Base-by-base conservation (phyloP, 2,329 filamentous ascomycete species). In the Chrysoporthe austroafricana region DNA sequence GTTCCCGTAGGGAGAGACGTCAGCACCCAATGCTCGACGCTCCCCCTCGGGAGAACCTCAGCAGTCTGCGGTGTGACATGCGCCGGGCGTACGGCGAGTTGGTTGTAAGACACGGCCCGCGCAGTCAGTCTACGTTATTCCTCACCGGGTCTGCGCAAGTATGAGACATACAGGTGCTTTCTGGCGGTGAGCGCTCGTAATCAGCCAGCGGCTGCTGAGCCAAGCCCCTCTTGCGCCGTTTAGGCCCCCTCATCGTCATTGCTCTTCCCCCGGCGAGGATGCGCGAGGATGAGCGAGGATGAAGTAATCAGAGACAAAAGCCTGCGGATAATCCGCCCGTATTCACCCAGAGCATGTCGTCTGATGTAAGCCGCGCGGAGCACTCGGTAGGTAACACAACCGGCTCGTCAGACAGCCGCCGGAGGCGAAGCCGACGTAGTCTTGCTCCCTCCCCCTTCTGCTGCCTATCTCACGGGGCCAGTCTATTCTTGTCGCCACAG, bases 341-440 rank as follows among this genome's bases (percentile, higher is more conserved):
- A 11, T 9, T n/a, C 14, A 34, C n/a, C n/a, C 39, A 39, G 36
- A 32, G 16, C 32, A 34, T 4, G 21, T 59, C 18, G 42, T 59
- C 63, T 52, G 54, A 58, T 46, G 63, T 59, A 48, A 64, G 44
- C 63, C 14, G 32, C 16, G 36, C 36, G 16, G 54, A 39, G 62
- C 14, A 56, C 6, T 46, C 8, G 13, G 42, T 34, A 50, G 21
- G 60, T 36, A 54, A 32, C 62, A 26, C 13, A 34, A 44, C 48
- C n/a, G 9, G 48, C 50, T 42, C 48, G 48, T 56, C 48, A 34
- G 21, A 63, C 48, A 43, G 21, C 59, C 62, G 62, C 62, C 50
- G 42, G 62, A 63, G 50, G 62, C 62, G 48, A 63, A 44, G 62
- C 9, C 46, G 7, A 13, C 9, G 13, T 11, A 13, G 14, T 5